Evolutionary conservation across 768 basidiomycete genomes (phyloP).

Genomic region (Phaeotremella skinneri): DNA sequence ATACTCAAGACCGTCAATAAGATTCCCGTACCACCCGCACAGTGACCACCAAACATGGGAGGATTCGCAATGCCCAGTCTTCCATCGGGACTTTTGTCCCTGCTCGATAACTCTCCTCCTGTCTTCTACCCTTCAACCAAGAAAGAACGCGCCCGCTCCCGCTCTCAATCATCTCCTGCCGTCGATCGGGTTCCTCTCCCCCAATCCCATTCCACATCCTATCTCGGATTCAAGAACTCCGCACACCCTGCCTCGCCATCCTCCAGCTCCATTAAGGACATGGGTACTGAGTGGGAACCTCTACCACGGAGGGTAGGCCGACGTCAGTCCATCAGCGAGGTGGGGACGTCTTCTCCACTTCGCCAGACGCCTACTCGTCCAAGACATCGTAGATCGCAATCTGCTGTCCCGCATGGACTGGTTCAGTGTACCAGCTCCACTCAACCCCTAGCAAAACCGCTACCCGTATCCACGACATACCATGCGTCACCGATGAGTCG

Average conservation of each 20-base stretch:
- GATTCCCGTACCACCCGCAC: not conserved
- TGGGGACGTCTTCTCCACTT: not conserved
- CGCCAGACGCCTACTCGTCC: conserved; percentile 18
- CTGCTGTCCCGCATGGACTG: conserved; percentile 9
- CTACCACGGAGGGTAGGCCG: conserved; percentile 11
- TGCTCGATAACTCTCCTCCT: conserved; percentile 26
- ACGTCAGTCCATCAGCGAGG: not conserved
- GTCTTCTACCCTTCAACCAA: conserved; percentile 25
- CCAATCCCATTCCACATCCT: not conserved
- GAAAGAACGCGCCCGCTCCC: conserved; percentile 6
- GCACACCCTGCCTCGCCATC: not conserved
- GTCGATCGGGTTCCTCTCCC: not conserved
- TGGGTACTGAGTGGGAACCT: conserved; percentile 12
- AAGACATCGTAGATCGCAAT: conserved; percentile 19
- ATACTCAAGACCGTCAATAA: no score
- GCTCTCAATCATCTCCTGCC: not conserved
- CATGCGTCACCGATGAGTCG: conserved; percentile 8
- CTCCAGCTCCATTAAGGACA: not conserved
- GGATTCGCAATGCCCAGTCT: conserved; percentile 21
- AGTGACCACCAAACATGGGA: not conserved
- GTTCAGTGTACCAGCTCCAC: not conserved
- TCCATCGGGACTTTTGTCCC: conserved; percentile 11
- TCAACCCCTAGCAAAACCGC: not conserved
- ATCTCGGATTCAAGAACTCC: not conserved
- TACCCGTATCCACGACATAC: not conserved